Evolutionary conservation across 2,329 filamentous ascomycete species (phyloP).

Genomic region (Clonostachys solani): DNA sequence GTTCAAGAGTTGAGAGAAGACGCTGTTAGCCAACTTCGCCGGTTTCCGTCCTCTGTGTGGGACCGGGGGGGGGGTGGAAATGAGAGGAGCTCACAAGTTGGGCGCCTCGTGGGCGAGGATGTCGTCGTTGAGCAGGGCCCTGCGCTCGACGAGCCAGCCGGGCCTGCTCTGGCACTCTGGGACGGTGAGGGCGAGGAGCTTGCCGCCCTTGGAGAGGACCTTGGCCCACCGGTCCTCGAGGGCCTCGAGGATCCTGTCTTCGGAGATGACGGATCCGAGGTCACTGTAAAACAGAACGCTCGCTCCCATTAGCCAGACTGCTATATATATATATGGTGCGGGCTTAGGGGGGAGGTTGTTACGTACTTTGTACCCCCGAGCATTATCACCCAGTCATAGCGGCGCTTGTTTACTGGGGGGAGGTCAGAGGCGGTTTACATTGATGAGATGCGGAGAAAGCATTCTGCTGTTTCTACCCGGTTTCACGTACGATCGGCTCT

Average conservation of each 20-base stretch:
- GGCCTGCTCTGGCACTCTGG: conserved; percentile 39
- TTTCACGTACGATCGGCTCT: conserved; percentile 20
- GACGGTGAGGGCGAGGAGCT: conserved; percentile 60
- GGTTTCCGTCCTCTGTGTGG: background rate
- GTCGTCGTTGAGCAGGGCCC: conserved; percentile 43
- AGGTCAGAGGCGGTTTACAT: background rate
- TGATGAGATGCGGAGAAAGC: background rate
- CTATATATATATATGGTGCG: too few species aligned
- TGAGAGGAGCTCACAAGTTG: conserved; percentile 42
- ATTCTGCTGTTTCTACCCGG: too few species aligned
- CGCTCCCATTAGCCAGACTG: background rate
- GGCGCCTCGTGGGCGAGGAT: conserved; percentile 44
- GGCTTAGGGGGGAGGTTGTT: background rate
- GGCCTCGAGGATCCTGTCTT: conserved; percentile 39
- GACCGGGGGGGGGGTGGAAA: background rate
- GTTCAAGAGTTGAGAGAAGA: background rate
- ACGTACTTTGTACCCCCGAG: conserved; percentile 60
- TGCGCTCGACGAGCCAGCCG: conserved; percentile 20
- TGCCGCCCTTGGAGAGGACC: conserved; percentile 41
- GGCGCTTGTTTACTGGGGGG: background rate
- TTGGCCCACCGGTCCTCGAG: conserved; percentile 47
- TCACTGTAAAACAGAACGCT: conserved; percentile 31
- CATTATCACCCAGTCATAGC: conserved; percentile 58
- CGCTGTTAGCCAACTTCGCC: background rate
- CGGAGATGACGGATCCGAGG: conserved; percentile 31